A percentile compares a stretch with the other conserved stretches of the same genome.
These are phyloP conservation scores for Tylopilus intermedius DNA, from an alignment of 768 basidiomycete genomes.

Conservation along the genomic window DNA sequence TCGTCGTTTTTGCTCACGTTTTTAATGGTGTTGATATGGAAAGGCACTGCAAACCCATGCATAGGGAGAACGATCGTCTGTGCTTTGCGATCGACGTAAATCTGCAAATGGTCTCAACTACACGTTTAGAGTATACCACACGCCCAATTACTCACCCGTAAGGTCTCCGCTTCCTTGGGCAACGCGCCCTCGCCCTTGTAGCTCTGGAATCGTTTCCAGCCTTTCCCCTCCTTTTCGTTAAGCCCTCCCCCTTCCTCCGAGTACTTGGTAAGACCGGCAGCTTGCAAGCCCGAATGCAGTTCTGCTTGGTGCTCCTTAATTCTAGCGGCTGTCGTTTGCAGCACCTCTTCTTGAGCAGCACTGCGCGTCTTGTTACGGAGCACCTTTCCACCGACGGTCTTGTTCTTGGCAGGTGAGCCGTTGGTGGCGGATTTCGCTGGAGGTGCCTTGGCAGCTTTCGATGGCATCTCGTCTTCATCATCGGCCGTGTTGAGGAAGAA, in stretches of 20 bases:
- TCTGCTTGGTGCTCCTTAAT: slow-evolving; percentile 86
- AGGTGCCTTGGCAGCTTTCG: slow-evolving; percentile 51
- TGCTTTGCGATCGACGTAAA: slow-evolving; percentile 85
- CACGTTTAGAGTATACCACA: slow-evolving; percentile 2
- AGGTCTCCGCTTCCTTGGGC: slow-evolving; percentile 73
- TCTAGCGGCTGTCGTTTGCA: slow-evolving; percentile 70
- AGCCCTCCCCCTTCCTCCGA: slow-evolving; percentile 74
- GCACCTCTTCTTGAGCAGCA: slow-evolving; percentile 78
- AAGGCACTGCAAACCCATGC: slow-evolving; percentile 92
- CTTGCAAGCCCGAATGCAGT: slow-evolving; percentile 70
- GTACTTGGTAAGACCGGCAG: slow-evolving; percentile 76
- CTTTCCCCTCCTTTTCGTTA: slow-evolving; percentile 82
- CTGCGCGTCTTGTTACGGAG: slow-evolving; percentile 87
- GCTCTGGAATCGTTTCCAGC: slow-evolving; percentile 93
- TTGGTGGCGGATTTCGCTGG: slow-evolving; percentile 51
- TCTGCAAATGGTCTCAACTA: slow-evolving; percentile 41
- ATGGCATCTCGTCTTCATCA: slow-evolving; percentile 48
- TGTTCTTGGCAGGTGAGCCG: slow-evolving; percentile 64
- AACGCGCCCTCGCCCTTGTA: slow-evolving; percentile 92
- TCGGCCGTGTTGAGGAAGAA: slow-evolving; percentile 73
- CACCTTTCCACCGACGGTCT: slow-evolving; percentile 78
- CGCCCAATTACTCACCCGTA: slow-evolving; percentile 54
- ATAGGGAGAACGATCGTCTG: slow-evolving; percentile 89
- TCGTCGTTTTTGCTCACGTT: slow-evolving; percentile 97
- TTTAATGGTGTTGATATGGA: slow-evolving; percentile 98